phyloP scores from a whole-genome alignment of 2,329 filamentous ascomycete species.

The Boeremia lycopersici region DNA sequence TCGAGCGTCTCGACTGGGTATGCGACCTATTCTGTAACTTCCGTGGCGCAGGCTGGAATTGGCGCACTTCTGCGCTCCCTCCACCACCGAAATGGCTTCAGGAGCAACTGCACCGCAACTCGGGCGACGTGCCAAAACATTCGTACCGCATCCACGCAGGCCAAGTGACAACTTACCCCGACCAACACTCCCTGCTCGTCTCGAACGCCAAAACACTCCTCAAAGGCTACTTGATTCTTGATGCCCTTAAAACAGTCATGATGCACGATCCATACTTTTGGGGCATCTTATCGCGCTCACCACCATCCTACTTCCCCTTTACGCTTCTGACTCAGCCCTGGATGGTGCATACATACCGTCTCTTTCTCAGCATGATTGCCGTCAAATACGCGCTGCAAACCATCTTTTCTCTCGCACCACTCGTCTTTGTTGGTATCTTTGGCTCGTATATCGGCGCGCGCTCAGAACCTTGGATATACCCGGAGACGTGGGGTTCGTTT shows the following conservation, averaged over 20 bases:
- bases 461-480: slow-evolving; percentile 66
- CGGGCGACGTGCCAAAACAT: slow-evolving; percentile 26
- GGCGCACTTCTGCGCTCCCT: slow-evolving; percentile 58
- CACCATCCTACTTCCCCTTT: slow-evolving; percentile 54
- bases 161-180: slow-evolving; percentile 47
- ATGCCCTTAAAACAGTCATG: slow-evolving; percentile 71
- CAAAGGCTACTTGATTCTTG: slow-evolving; percentile 69
- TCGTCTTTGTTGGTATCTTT: slow-evolving; percentile 65
- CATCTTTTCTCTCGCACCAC: slow-evolving; percentile 64
- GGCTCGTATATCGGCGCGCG: slow-evolving; percentile 65
- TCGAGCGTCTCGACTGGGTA: slow-evolving; percentile 64
- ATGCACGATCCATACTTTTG: slow-evolving; percentile 81
- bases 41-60: slow-evolving; percentile 66
- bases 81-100: slow-evolving; percentile 51
- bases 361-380: slow-evolving; percentile 60
- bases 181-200: slow-evolving; percentile 42
- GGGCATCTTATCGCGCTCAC: slow-evolving; percentile 53
- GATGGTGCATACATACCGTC: slow-evolving; percentile 62
- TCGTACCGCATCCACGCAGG: slow-evolving; percentile 33
- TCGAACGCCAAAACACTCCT: slow-evolving; percentile 52
- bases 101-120: slow-evolving; percentile 43
- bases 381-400: slow-evolving; percentile 67
- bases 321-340: slow-evolving; percentile 49
- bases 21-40: slow-evolving; percentile 63
- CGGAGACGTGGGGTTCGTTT: slow-evolving; percentile 62